Evolutionary conservation across 2,329 filamentous ascomycete genomes (phyloP).

Genomic region (Aspergillus sp.): DNA sequence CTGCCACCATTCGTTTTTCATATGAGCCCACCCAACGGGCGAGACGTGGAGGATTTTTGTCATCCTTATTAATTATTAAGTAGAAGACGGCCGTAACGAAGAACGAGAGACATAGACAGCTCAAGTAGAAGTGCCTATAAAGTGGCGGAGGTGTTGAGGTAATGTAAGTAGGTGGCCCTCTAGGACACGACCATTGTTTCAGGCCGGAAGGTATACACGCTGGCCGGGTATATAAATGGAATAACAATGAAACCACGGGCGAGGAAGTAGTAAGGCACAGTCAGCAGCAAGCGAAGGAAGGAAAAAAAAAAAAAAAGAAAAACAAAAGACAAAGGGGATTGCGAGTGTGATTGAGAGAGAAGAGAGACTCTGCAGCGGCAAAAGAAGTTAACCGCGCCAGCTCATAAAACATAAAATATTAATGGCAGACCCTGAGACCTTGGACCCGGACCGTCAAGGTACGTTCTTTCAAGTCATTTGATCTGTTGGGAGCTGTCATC

Average conservation of each 20-base stretch:
- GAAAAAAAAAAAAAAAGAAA: background rate
- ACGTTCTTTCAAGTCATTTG: conserved; percentile 1
- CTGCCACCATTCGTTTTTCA: conserved; percentile 45
- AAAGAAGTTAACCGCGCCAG: background rate
- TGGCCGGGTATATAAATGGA: background rate
- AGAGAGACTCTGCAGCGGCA: background rate
- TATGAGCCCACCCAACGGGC: conserved; percentile 35
- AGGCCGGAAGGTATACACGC: background rate
- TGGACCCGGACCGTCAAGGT: too few relatives aligned
- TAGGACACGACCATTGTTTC: conserved; percentile 8
- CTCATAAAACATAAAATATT: background rate
- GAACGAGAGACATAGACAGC: conserved; percentile 14
- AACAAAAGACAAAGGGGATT: background rate
- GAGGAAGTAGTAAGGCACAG: background rate
- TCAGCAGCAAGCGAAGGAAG: background rate
- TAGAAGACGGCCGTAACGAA: conserved; percentile 2
- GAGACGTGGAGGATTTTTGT: conserved; percentile 28
- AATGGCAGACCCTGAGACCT: background rate
- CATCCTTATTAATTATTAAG: conserved; percentile 27
- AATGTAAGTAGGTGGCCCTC: background rate
- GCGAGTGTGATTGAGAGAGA: too few relatives aligned
- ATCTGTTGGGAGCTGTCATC: background rate
- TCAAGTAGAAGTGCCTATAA: too few relatives aligned
- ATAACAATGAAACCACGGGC: background rate
- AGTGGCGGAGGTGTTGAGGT: background rate